Evolutionary conservation across 805 yeast species (phyloP).

Genomic region (Torulaspora maleeae): DNA sequence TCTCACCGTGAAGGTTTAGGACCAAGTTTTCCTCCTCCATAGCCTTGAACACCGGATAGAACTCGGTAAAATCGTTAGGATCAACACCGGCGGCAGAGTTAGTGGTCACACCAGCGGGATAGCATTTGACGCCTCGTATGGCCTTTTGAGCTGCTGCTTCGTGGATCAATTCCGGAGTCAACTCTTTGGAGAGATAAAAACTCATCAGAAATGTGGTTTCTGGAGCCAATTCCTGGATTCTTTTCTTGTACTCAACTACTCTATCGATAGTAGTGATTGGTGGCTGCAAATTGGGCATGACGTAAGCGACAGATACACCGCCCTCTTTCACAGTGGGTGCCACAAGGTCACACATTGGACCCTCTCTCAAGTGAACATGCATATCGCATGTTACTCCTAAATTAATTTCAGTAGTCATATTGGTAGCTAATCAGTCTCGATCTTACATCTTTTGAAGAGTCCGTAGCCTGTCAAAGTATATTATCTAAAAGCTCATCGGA

Average conservation of each 20-base stretch:
- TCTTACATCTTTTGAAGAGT: background rate
- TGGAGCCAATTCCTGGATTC: constrained; percentile 64
- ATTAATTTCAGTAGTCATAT: constrained; percentile 25
- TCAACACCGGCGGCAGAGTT: constrained; percentile 89
- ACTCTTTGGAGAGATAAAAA: constrained; percentile 67
- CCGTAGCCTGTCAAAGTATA: background rate
- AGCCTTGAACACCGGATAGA: constrained; percentile 85
- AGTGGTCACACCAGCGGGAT: constrained; percentile 99
- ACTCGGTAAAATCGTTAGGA: constrained; percentile 82
- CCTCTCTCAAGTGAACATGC: constrained; percentile 96
- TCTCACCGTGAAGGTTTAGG: constrained; percentile 92
- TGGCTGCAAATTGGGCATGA: constrained; percentile 95
- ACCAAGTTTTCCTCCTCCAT: constrained; percentile 77
- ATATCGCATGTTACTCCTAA: constrained; percentile 80
- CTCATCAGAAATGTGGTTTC: constrained; percentile 88
- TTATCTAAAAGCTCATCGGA: constrained; percentile 5
- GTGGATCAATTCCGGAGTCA: constrained; percentile 81
- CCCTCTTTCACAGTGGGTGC: constrained; percentile 89
- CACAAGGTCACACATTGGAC: constrained; percentile 84
- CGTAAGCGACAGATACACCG: constrained; percentile 84
- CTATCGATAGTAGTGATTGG: constrained; percentile 76
- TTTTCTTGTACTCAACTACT: constrained; percentile 63
- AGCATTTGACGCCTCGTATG: constrained; percentile 87
- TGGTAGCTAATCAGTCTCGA: background rate
- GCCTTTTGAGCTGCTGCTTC: constrained; percentile 67